Evolutionary conservation across 163 green algal genomes (phyloP).

Genomic region (Volvox carteri): DNA sequence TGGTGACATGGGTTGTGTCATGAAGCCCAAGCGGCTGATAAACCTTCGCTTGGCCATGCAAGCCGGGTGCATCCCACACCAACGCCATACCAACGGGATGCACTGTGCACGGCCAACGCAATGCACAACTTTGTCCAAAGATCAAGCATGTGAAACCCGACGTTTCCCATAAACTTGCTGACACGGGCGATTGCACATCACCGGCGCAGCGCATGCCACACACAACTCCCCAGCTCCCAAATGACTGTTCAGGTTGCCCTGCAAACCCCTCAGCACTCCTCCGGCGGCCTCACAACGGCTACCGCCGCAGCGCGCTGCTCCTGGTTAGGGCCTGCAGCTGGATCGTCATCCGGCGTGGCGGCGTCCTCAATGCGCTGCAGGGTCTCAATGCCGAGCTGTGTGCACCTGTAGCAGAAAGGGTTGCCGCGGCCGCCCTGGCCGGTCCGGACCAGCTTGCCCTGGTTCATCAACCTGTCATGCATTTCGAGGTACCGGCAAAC

Average conservation of each 20-base stretch:
- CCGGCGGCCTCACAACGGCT: background rate
- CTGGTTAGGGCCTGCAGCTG: background rate
- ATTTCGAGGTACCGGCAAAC: no score
- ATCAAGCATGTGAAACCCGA: no score
- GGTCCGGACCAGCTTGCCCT: constrained; percentile 63
- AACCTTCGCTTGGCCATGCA: no score
- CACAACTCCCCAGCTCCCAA: background rate
- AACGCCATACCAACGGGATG: background rate
- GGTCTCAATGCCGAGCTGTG: constrained; percentile 29
- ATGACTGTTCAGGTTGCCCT: no score
- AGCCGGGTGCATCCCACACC: no score
- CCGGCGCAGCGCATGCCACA: background rate
- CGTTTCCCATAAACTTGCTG: no score
- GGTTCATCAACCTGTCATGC: constrained; percentile 58
- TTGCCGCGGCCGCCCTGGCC: constrained; percentile 69
- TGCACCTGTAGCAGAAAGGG: constrained; percentile 66
- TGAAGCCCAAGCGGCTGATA: background rate
- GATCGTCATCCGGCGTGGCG: constrained; percentile 19
- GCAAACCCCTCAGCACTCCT: constrained; percentile 1
- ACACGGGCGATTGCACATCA: background rate
- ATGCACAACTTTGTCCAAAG: background rate
- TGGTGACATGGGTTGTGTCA: background rate
- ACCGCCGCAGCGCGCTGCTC: constrained; percentile 44
- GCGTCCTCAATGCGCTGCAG: constrained; percentile 40
- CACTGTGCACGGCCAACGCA: background rate